phyloP scores from a whole-genome alignment of 495 filamentous ascomycete genomes.

The Lophiotrema nucula region DNA sequence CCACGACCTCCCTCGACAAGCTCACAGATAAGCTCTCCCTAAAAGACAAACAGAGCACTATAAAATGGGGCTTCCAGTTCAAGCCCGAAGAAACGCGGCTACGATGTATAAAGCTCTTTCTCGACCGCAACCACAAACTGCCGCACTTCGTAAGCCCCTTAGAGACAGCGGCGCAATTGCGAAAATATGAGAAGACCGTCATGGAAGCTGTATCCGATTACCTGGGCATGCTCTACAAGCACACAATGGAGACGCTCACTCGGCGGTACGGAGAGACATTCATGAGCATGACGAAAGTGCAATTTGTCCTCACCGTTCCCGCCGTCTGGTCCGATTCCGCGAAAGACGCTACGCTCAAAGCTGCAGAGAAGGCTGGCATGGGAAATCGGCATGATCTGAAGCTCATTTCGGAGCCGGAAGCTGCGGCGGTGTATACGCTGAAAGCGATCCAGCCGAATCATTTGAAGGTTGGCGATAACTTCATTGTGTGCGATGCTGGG shows the following conservation, averaged over 20 bases:
- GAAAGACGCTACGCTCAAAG: slow-evolving; percentile 47
- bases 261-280: slow-evolving; percentile 50
- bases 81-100: slow-evolving; percentile 69
- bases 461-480: slow-evolving; percentile 42
- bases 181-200: slow-evolving; percentile 51
- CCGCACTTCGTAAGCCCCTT: slow-evolving; percentile 74
- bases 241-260: slow-evolving; percentile 71
- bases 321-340: slow-evolving; percentile 53
- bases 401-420: slow-evolving; percentile 63
- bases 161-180: slow-evolving; percentile 70
- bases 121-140: slow-evolving; percentile 73
- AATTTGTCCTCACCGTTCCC: slow-evolving; percentile 64
- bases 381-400: slow-evolving; percentile 46
- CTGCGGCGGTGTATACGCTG: slow-evolving; percentile 56
- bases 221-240: slow-evolving; percentile 60
- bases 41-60: slow-evolving; percentile 31
- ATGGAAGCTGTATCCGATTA: slow-evolving; percentile 50
- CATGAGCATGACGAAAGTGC: slow-evolving; percentile 43
- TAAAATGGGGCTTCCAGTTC: slow-evolving; percentile 78
- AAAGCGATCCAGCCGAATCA: slow-evolving; percentile 43
- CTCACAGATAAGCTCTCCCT: neutral
- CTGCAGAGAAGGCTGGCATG: slow-evolving; percentile 52
- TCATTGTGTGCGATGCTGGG: slow-evolving; percentile 45
- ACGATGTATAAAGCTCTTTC: slow-evolving; percentile 77
- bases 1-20: slow-evolving; percentile 33